These are phyloP conservation scores for Ramalina peruviana DNA, from an alignment of 495 filamentous ascomycete species.

Conservation along the genomic window DNA sequence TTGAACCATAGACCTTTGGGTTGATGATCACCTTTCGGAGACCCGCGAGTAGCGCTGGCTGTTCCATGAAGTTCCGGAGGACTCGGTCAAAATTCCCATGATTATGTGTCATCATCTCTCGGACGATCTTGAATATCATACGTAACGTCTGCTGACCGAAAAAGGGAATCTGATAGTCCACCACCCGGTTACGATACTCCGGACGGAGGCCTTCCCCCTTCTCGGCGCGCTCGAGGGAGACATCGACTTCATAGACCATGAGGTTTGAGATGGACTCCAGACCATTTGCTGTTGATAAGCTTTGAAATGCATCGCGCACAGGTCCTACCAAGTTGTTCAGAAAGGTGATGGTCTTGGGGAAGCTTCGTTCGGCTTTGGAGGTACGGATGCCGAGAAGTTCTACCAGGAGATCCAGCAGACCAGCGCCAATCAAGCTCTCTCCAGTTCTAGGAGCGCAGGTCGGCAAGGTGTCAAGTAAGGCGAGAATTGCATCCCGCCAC, in stretches of 20 bases:
- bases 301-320: constrained; percentile 65
- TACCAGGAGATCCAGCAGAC: constrained; percentile 74
- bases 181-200: constrained; percentile 63
- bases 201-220: constrained; percentile 58
- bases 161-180: constrained; percentile 87
- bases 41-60: constrained; percentile 63
- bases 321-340: constrained; percentile 75
- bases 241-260: constrained; percentile 63
- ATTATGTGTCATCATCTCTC: constrained; percentile 81
- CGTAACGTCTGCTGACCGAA: constrained; percentile 85
- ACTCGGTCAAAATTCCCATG: constrained; percentile 78
- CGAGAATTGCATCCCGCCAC: constrained; percentile 82
- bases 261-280: constrained; percentile 78
- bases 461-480: constrained; percentile 61
- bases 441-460: constrained; percentile 55
- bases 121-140: constrained; percentile 89
- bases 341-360: constrained; percentile 68
- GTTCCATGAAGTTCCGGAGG: constrained; percentile 87
- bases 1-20: constrained; percentile 63
- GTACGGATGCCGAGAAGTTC: constrained; percentile 81
- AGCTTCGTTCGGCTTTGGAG: constrained; percentile 62
- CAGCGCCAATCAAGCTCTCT: constrained; percentile 67
- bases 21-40: constrained; percentile 74
- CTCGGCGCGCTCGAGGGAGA: constrained; percentile 47
- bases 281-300: constrained; percentile 62